Evolutionary conservation across 2,329 filamentous ascomycete genomes (phyloP).

Genomic region (Bipolaris oryzae): DNA sequence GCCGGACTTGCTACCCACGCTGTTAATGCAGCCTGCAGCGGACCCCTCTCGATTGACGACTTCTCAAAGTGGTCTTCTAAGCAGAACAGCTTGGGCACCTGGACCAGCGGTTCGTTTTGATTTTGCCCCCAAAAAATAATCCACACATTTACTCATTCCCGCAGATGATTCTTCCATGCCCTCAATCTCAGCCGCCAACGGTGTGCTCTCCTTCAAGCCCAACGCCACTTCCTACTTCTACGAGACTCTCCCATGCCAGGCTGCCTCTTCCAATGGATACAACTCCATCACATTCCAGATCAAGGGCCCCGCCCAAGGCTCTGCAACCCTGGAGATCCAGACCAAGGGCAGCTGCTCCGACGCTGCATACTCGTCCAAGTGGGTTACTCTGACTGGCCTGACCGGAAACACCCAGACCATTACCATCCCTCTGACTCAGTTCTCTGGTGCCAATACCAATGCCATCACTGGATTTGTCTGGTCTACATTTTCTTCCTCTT

Average conservation of each 20-base stretch:
- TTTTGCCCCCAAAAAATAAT: no score
- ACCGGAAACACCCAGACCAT: slow-evolving; percentile 59
- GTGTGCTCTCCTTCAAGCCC: slow-evolving; percentile 59
- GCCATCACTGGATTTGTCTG: slow-evolving; percentile 57
- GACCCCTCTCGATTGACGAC: slow-evolving; percentile 47
- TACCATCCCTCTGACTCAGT: slow-evolving; percentile 58
- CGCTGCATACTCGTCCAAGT: slow-evolving; percentile 53
- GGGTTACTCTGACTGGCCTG: slow-evolving; percentile 53
- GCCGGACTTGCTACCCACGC: slow-evolving; percentile 35
- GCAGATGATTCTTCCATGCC: slow-evolving; percentile 59
- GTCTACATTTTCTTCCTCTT: slow-evolving; percentile 48
- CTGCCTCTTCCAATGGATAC: slow-evolving; percentile 55
- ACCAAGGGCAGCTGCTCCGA: slow-evolving; percentile 54
- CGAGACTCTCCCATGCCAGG: slow-evolving; percentile 58
- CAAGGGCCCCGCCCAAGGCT: slow-evolving; percentile 53
- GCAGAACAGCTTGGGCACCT: slow-evolving; percentile 43
- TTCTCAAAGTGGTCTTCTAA: slow-evolving; percentile 48
- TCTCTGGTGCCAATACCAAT: slow-evolving; percentile 57
- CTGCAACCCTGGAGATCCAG: slow-evolving; percentile 56
- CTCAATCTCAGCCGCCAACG: slow-evolving; percentile 50
- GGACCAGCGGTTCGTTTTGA: slow-evolving; percentile 42
- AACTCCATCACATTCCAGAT: slow-evolving; percentile 56
- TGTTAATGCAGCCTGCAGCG: slow-evolving; percentile 44
- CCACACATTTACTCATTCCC: slow-evolving; percentile 12
- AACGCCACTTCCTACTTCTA: slow-evolving; percentile 60